Evolutionary conservation across 495 filamentous ascomycete genomes (phyloP), one percentile per base, ranked within the genome.

Genomic region (Neurospora intermedia): DNA sequence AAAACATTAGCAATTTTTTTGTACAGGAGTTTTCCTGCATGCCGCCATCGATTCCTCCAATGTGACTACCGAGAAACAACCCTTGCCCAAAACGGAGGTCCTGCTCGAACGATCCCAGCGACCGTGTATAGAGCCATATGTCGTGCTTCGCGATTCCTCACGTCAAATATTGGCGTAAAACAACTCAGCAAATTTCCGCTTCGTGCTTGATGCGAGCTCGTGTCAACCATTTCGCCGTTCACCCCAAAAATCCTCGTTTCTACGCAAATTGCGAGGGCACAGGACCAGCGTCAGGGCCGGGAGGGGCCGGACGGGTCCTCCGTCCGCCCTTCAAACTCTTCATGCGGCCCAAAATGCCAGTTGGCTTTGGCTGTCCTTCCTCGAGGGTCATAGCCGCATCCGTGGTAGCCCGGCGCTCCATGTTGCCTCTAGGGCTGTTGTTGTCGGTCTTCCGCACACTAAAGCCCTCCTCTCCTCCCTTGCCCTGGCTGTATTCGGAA

Each of bases 331-430:
- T 93, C 81, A 97, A 83, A 82, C 91, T 94, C 88, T 92, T 96
- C 81, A 98, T 94, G 46, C 94, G 88, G 74, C 88, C 94, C 73
- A 98, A 80, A 75, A 98, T 92, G 4, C 94, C 87, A 73, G 78
- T 82, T 39, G 82, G 77, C 77, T 85, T 88, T 45, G 78, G 77
- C 73, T 84, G 84, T 27, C 76, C 78, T 10, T 81, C 80, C 41
- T 78, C 83, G 18, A 74, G 73, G 41, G 73, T 76, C 75, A 78
- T 81, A 15, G 80, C 80, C 20, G 87, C 89, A 48, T 94, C 93
- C n/a, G 88, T 87, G 48, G 91, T 94, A 10, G 87, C 77, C 75
- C 90, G 87, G 74, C 92, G 88, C 82, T 94, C 91, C 66, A 94
- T 81, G 7, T 82, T 78, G 35, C 82, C 83, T 74, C 85, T 88